Conservation (phyloP, 2,329 filamentous ascomycete genomes). For the Huntiella decipiens region DNA sequence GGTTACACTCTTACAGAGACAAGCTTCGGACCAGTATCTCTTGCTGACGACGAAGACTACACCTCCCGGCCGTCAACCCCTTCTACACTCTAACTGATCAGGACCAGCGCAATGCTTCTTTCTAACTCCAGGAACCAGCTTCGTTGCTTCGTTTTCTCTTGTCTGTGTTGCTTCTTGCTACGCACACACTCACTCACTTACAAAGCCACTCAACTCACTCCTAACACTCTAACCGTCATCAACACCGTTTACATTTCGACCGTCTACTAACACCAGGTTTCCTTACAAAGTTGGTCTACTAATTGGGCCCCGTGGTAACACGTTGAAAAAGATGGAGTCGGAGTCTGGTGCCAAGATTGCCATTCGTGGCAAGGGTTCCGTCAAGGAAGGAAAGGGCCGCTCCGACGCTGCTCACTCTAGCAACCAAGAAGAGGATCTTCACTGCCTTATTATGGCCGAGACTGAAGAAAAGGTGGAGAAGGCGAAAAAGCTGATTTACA, state of each 20-base stretch:
- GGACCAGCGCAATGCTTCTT: conserved; percentile 12
- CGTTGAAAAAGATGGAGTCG: conserved; percentile 97
- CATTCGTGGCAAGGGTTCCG: conserved; percentile 96
- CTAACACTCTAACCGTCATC: conserved; percentile 14
- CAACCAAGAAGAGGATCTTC: conserved; percentile 98
- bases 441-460: conserved; percentile 98
- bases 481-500: conserved; percentile 94
- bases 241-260: conserved; percentile 13
- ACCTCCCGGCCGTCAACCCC: too few species aligned
- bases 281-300: conserved; percentile 93
- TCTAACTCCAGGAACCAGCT: conserved; percentile 17
- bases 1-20: too few species aligned
- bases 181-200: background rate
- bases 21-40: too few species aligned
- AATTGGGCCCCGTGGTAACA: conserved; percentile 99
- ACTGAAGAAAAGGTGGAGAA: conserved; percentile 99
- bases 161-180: background rate
- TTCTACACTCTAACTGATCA: too few species aligned
- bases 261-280: conserved; percentile 79
- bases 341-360: conserved; percentile 97
- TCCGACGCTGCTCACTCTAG: conserved; percentile 98
- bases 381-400: conserved; percentile 98
- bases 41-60: too few species aligned
- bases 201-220: background rate
- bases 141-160: conserved; percentile 15